Base-by-base conservation (phyloP, 805 yeast species). In the Candida wancherniae region DNA sequence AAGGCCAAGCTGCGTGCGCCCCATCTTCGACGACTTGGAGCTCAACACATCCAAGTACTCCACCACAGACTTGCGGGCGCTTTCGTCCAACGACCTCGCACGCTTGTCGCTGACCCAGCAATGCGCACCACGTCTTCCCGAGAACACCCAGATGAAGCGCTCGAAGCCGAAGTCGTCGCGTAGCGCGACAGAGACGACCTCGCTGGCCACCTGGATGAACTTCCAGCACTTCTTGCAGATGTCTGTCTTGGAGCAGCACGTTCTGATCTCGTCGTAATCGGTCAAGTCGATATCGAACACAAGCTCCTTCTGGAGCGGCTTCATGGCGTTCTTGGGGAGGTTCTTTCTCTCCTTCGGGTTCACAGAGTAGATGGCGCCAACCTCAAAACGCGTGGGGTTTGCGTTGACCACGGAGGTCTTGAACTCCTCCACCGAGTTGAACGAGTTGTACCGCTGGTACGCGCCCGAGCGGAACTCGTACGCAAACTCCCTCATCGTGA, bases 71-170 rank as follows among this genome's bases (percentile, higher is more conserved):
- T 81, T 69, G 48, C 98, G 73, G 38, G 76, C 74, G 4, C 64
- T 48, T 54, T 92, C 97, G 40, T 75, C 82, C 39, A 92, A 57
- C 2, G 55, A 48, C 34, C 97, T 64, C 1, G 97, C 96, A 28
- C 88, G 64, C 33, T 71, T 59, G 53, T 92, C 98, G 57, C 95
- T 84, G 15, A 92, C 71, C 98, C 98, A 92, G 50, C 97, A 94
- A 68, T 92, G 98, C 10, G 94, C 95, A 57, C 98, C 98, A 73
- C 98, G 84, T 68, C 98, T 82, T 27, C 98, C 98, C 1, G 96
- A 86, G 52, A 85, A 92, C 4, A 90, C 95, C 97, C 97, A 92
- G 29, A 92, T 67, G 51, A 86, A 66, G 56, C 85, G 80, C 37
- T 77, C 63, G 55, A 84, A 88, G 1, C 96, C 97, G 58, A 92